phyloP scores from a whole-genome alignment of 345 rosid genomes.

The Sapria himalayana region DNA sequence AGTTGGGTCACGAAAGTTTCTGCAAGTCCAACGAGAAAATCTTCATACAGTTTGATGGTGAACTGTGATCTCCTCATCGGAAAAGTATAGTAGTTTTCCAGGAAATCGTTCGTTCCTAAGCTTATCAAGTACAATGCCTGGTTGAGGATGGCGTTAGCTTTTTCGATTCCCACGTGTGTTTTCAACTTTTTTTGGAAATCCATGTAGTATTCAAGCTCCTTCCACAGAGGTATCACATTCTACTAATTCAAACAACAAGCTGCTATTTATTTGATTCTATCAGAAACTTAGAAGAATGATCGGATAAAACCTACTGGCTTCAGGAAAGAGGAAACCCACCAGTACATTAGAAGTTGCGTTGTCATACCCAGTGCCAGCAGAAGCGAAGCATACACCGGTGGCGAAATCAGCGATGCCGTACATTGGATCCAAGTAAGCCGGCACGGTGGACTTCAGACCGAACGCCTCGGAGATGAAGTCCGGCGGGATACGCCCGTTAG shows the following conservation, averaged over 20 bases:
- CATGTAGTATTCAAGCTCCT: conserved; percentile 29
- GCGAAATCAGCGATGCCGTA: conserved; percentile 32
- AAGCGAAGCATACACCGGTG: conserved; percentile 35
- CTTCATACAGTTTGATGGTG: conserved; percentile 16
- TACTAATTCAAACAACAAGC: conserved; percentile 5
- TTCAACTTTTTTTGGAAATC: conserved; percentile 26
- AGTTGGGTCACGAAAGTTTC: conserved; percentile 19
- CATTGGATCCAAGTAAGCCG: conserved; percentile 37
- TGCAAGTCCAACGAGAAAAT: conserved; percentile 21
- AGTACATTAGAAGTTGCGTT: conserved; percentile 35
- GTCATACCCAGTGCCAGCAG: conserved; percentile 41
- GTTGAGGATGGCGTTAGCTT: conserved; percentile 14
- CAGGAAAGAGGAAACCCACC: no score
- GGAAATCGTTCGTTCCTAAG: conserved; percentile 39
- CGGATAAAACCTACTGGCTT: neutral
- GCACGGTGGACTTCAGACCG: conserved; percentile 23
- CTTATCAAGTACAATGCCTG: conserved; percentile 30
- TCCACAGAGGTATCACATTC: conserved; percentile 47
- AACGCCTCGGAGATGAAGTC: conserved; percentile 30
- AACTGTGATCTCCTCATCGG: conserved; percentile 23
- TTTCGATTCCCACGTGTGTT: conserved; percentile 18
- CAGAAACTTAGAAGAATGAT: neutral
- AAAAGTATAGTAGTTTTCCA: conserved; percentile 31
- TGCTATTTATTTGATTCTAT: neutral
- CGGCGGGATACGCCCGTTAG: conserved; percentile 30